Evolutionary conservation across 2,329 filamentous ascomycete genomes (phyloP).

Genomic region (Anisogramma anomala): DNA sequence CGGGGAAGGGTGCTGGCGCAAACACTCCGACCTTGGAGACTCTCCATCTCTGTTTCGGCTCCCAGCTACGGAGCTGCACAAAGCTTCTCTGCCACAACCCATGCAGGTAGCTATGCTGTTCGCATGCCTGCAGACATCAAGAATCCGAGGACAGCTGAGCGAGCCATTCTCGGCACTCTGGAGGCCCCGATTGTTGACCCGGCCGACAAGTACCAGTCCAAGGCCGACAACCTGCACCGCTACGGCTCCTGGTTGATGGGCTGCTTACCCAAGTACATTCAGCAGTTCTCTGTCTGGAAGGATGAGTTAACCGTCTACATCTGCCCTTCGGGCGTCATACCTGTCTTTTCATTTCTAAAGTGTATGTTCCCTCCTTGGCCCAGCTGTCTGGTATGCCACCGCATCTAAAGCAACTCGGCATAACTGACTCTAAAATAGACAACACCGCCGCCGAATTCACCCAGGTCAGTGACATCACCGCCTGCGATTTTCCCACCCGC

Average conservation of each 20-base stretch:
- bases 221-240: conserved; percentile 77
- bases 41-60: conserved; percentile 30
- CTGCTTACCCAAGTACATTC: conserved; percentile 92
- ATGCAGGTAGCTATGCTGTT: conserved; percentile 33
- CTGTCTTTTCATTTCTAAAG: conserved; percentile 90
- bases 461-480: conserved; percentile 82
- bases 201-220: conserved; percentile 81
- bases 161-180: conserved; percentile 49
- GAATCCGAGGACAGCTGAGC: conserved; percentile 56
- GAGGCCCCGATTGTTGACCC: conserved; percentile 78
- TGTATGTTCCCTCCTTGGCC: conserved; percentile 31
- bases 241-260: conserved; percentile 97
- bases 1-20: conserved; percentile 45
- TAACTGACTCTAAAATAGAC: conserved; percentile 35
- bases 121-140: conserved; percentile 48
- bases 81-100: conserved; percentile 38
- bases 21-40: conserved; percentile 41
- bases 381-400: neutral
- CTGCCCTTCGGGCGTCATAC: conserved; percentile 74
- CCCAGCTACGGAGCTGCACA: conserved; percentile 31
- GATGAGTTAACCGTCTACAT: conserved; percentile 96
- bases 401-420: neutral
- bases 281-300: conserved; percentile 99
- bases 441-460: conserved; percentile 97
- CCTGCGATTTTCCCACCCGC: conserved; percentile 88